These are phyloP conservation scores for Bromus sterilis DNA, from an alignment of 176 grass and related monocot genomes.

Conservation along the genomic window DNA sequence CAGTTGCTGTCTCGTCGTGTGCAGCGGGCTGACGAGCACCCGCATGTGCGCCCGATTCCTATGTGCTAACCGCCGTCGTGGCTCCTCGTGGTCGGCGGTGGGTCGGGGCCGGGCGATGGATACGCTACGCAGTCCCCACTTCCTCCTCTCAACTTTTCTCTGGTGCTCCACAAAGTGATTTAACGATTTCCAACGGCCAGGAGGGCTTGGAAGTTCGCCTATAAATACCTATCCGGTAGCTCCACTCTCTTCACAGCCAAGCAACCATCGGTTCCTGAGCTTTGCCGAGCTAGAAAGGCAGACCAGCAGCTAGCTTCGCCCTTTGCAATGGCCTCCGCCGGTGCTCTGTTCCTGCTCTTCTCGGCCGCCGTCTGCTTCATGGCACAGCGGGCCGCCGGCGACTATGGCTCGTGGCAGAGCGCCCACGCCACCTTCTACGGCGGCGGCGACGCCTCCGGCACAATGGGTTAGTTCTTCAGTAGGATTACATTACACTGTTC, in stretches of 20 bases:
- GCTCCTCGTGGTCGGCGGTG: conserved; percentile 24
- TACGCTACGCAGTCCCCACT: conserved; percentile 9
- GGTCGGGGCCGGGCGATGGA: not conserved
- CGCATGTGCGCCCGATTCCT: conserved; percentile 60
- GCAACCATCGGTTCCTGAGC: conserved; percentile 22
- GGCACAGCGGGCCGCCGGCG: conserved; percentile 11
- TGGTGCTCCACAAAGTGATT: conserved; percentile 8
- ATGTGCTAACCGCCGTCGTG: conserved; percentile 46
- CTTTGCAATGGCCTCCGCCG: conserved; percentile 38
- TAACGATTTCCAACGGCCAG: conserved; percentile 53
- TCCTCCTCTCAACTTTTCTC: not conserved
- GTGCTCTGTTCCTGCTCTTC: conserved; percentile 36
- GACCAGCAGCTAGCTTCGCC: not conserved
- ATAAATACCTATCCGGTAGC: conserved; percentile 39
- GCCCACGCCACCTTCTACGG: conserved; percentile 91
- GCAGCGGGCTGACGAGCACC: conserved; percentile 24
- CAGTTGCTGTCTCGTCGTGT: conserved; percentile 14
- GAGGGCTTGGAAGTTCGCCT: conserved; percentile 19
- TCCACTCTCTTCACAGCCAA: conserved; percentile 61
- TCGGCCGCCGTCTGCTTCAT: conserved; percentile 22
- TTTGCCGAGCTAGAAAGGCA: not conserved
- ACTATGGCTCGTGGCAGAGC: conserved; percentile 60
- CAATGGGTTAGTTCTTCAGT: conserved; percentile 44
- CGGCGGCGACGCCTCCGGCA: conserved; percentile 75
- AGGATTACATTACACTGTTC: not conserved